These are phyloP conservation scores for Hypoxylon sp. DNA, from an alignment of 2,329 filamentous ascomycete genomes.

Conservation along the genomic window DNA sequence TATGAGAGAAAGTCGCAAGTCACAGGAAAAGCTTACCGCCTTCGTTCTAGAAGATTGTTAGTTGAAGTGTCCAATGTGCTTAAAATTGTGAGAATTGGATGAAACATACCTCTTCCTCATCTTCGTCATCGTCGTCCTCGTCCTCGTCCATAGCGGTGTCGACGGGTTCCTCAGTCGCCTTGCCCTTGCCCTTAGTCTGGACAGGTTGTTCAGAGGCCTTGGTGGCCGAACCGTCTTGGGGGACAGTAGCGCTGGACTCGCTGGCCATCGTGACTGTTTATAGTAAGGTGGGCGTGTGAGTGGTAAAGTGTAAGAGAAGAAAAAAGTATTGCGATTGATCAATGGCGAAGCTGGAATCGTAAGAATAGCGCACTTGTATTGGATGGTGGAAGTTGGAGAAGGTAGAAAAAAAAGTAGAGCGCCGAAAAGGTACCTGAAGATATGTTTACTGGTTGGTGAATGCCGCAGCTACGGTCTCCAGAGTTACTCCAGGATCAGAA, in stretches of 20 bases:
- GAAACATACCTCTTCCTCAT: slow-evolving; percentile 65
- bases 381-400: slow-evolving; percentile 39
- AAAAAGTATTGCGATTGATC: slow-evolving; percentile 38
- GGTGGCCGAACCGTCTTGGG: slow-evolving; percentile 63
- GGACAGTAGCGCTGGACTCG: slow-evolving; percentile 65
- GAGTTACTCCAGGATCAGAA: slow-evolving; percentile 41
- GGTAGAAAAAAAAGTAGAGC: slow-evolving; percentile 36
- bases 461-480: slow-evolving; percentile 42
- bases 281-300: slow-evolving; percentile 3
- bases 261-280: slow-evolving; percentile 61
- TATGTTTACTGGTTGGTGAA: slow-evolving; percentile 50
- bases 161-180: slow-evolving; percentile 66
- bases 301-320: neutral
- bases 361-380: slow-evolving; percentile 44
- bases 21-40: slow-evolving; percentile 46
- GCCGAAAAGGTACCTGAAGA: slow-evolving; percentile 39
- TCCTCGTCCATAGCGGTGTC: slow-evolving; percentile 82
- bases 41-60: slow-evolving; percentile 48
- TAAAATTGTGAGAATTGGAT: slow-evolving; percentile 26
- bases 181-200: slow-evolving; percentile 92
- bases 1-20: neutral
- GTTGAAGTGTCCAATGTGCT: slow-evolving; percentile 13
- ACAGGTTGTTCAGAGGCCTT: slow-evolving; percentile 61
- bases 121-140: slow-evolving; percentile 72
- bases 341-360: slow-evolving; percentile 32